Percentiles rank a stretch among this genome's conserved stretches.
Evolutionary conservation across 768 basidiomycete species (phyloP).

Genomic region (Pulveroboletus frians): DNA sequence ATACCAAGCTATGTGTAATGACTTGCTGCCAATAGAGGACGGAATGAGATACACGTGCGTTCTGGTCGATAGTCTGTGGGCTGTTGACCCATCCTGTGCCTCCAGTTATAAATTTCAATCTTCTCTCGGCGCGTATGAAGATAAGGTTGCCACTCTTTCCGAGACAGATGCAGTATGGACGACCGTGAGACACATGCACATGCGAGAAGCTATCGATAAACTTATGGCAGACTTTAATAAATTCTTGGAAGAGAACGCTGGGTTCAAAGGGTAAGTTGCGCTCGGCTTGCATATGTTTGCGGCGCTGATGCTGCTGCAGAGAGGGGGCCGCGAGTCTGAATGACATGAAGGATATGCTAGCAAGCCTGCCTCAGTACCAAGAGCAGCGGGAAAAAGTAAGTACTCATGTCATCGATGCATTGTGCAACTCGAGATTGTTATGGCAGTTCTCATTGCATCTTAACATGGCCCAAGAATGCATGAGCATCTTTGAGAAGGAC

Average conservation of each 20-base stretch:
- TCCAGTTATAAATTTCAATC: slow-evolving; percentile 90
- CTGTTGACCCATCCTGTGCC: not conserved
- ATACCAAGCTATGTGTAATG: slow-evolving; percentile 98
- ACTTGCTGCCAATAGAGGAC: slow-evolving; percentile 82
- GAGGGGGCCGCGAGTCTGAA: slow-evolving; percentile 84
- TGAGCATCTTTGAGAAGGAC: slow-evolving; percentile 86
- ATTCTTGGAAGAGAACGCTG: slow-evolving; percentile 91
- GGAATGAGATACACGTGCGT: slow-evolving; percentile 83
- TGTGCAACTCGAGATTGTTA: not conserved
- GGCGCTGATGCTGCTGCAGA: slow-evolving; percentile 30
- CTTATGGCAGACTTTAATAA: slow-evolving; percentile 94
- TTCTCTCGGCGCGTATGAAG: slow-evolving; percentile 77
- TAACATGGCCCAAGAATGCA: slow-evolving; percentile 97
- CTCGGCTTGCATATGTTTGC: slow-evolving; percentile 1
- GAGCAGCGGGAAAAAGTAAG: slow-evolving; percentile 89
- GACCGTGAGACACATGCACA: slow-evolving; percentile 92
- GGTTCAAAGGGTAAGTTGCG: slow-evolving; percentile 74
- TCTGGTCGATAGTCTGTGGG: slow-evolving; percentile 7
- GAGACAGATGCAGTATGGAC: slow-evolving; percentile 91
- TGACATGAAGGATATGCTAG: slow-evolving; percentile 99
- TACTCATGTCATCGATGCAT: not conserved
- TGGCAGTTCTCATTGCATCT: slow-evolving; percentile 89
- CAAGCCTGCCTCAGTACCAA: slow-evolving; percentile 88
- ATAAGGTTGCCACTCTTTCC: slow-evolving; percentile 79
- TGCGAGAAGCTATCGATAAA: slow-evolving; percentile 97